Conservation (phyloP, 2,329 filamentous ascomycete species). For the Alternaria sp. region DNA sequence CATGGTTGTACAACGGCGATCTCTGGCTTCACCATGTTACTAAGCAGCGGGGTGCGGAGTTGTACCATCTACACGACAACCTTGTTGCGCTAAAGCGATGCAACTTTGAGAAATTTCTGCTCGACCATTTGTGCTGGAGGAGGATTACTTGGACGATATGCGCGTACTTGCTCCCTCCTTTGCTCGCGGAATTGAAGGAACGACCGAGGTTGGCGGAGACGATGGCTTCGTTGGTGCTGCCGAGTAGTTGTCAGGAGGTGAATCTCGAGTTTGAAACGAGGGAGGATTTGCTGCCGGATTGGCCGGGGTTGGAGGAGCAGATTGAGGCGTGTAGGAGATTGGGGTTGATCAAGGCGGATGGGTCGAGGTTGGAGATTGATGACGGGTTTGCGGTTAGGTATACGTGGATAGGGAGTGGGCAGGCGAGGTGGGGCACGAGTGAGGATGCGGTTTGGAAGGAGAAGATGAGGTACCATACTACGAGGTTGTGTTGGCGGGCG, state of each 20-base stretch:
- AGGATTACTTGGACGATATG: slow-evolving; percentile 38
- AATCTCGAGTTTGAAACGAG: slow-evolving; percentile 35
- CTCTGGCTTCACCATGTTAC: slow-evolving; percentile 33
- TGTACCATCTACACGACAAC: slow-evolving; percentile 38
- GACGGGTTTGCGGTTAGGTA: slow-evolving; percentile 19
- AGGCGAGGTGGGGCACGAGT: slow-evolving; percentile 19
- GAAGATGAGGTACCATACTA: slow-evolving; percentile 22
- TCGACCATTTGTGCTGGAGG: slow-evolving; percentile 33
- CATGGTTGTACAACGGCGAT: slow-evolving; percentile 20
- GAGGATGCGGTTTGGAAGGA: slow-evolving; percentile 16
- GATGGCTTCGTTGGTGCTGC: slow-evolving; percentile 21
- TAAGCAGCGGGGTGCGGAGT: slow-evolving; percentile 28
- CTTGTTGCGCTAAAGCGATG: slow-evolving; percentile 6
- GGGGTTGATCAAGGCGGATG: slow-evolving; percentile 18
- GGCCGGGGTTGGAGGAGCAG: slow-evolving; percentile 14
- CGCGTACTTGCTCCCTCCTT: slow-evolving; percentile 20
- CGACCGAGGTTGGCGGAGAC: slow-evolving; percentile 13
- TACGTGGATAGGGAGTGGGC: slow-evolving; percentile 27
- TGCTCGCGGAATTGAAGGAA: slow-evolving; percentile 16
- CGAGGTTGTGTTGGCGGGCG: slow-evolving; percentile 35
- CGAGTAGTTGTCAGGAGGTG: slow-evolving; percentile 35
- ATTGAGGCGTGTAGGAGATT: slow-evolving; percentile 18
- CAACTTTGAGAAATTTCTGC: slow-evolving; percentile 23
- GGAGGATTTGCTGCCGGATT: slow-evolving; percentile 19
- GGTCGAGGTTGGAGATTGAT: slow-evolving; percentile 23